Base-by-base conservation (phyloP, 2,329 filamentous ascomycete species). In the Botrytis aclada region DNA sequence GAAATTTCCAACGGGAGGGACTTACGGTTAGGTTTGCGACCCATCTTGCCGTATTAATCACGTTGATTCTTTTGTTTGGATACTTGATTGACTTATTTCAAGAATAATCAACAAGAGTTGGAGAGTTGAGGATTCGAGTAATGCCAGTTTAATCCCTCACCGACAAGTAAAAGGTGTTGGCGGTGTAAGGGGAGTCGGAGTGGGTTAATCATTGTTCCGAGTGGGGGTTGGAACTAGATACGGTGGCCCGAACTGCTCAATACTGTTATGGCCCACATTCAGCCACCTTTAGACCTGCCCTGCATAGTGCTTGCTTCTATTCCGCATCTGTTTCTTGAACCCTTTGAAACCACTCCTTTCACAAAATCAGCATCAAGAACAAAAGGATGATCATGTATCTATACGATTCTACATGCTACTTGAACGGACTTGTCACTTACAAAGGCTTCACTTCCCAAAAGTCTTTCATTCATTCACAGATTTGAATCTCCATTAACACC, bases 1-100 rank as follows among this genome's bases (percentile, higher is more conserved):
- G 22, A 70, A 63, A 70, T n/a, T 41, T 54, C n/a, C 14, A 66
- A 73, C 70, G 47, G 25, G 43, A 25, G 3, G 41, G 32, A 41
- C 74, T 73, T 76, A 79, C 78, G 72, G 73, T 79, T 78, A 29
- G 77, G 77, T 73, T 77, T 78, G 43, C 77, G 75, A 69, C 77
- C 77, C 77, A 78, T 78, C 34, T 71, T 73, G 39, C 25, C 16
- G 10, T 39, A 43, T 25, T 25, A 25, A 56, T 56, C 47, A 1
- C 34, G 65, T 41, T n/a, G n/a, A 41, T 41, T 37, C 39, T 18
- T 67, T 56, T n/a, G 39, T 16, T 67, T 32, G 39, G 47, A 54
- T 56, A 25, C 6, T 16, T 10, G 54, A n/a, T 56, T 14, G 3
- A 67, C 51, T 20, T 29, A 18, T 41, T 41, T 67, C 37, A 67